These are phyloP conservation scores for Populus hybrid DNA, from an alignment of 441 rosid genomes.

Conservation along the genomic window DNA sequence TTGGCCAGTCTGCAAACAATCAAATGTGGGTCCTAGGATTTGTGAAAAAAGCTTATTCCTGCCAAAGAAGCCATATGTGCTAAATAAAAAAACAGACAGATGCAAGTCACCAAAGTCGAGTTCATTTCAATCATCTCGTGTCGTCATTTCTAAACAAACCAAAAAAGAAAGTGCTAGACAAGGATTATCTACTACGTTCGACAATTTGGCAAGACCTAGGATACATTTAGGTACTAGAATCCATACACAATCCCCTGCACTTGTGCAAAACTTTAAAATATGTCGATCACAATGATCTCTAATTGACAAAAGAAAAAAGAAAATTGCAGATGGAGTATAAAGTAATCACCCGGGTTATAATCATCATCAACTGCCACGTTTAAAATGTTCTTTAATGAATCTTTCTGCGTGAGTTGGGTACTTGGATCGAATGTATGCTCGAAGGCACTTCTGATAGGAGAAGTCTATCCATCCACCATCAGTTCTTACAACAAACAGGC, in stretches of 20 bases:
- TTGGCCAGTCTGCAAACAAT: neutral
- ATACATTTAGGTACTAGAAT: constrained; percentile 1
- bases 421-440: constrained; percentile 60
- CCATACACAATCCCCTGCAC: neutral
- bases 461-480: constrained; percentile 91
- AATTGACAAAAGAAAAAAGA: neutral
- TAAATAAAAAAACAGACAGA: constrained; percentile 15
- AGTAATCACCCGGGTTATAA: neutral
- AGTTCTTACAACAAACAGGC: constrained; percentile 74
- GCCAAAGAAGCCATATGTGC: constrained; percentile 2
- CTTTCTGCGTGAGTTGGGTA: constrained; percentile 67
- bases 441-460: constrained; percentile 82
- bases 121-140: constrained; percentile 28
- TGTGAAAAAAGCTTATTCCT: constrained; percentile 15
- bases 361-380: constrained; percentile 39
- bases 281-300: neutral
- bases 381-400: constrained; percentile 63
- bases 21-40: constrained; percentile 1
- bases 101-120: constrained; percentile 37
- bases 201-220: constrained; percentile 21
- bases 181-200: constrained; percentile 36
- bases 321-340: constrained; percentile 2
- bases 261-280: neutral
- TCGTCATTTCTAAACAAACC: constrained; percentile 18
- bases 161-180: constrained; percentile 24